These are phyloP conservation scores for Mycosphaerella sp. DNA, from an alignment of 2,329 filamentous ascomycete genomes.

Conservation along the genomic window DNA sequence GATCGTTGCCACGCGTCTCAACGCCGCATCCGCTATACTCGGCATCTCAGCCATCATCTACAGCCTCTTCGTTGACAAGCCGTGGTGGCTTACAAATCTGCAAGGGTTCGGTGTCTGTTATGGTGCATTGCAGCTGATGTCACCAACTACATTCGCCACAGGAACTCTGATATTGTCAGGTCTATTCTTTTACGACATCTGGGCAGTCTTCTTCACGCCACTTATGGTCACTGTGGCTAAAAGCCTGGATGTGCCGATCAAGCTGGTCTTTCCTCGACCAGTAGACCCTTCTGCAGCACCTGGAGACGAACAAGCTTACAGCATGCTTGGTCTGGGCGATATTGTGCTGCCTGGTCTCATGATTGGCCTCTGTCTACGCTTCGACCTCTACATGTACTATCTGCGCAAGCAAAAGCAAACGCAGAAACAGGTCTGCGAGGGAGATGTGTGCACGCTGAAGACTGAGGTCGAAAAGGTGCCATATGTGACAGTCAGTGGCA, in stretches of 20 bases:
- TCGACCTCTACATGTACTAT: slow-evolving; percentile 83
- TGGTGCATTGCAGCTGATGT: slow-evolving; percentile 70
- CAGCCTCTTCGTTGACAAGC: slow-evolving; percentile 55
- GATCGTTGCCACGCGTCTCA: slow-evolving; percentile 50
- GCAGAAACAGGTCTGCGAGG: slow-evolving; percentile 22
- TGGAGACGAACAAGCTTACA: slow-evolving; percentile 37
- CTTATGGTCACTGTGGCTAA: slow-evolving; percentile 86
- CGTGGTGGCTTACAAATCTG: slow-evolving; percentile 74
- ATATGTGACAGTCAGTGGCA: slow-evolving; percentile 52
- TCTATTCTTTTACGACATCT: slow-evolving; percentile 91
- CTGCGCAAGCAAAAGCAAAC: slow-evolving; percentile 54
- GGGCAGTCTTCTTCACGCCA: slow-evolving; percentile 84
- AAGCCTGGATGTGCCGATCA: slow-evolving; percentile 85
- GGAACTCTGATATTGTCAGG: slow-evolving; percentile 70
- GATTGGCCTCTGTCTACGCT: slow-evolving; percentile 80
- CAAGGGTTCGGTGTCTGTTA: slow-evolving; percentile 86
- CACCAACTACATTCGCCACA: slow-evolving; percentile 79
- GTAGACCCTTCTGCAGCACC: slow-evolving; percentile 28
- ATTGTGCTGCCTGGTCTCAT: slow-evolving; percentile 89
- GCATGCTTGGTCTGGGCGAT: slow-evolving; percentile 91
- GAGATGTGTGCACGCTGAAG: slow-evolving; percentile 12
- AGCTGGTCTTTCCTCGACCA: slow-evolving; percentile 74
- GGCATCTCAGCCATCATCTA: slow-evolving; percentile 56
- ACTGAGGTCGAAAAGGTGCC: slow-evolving; percentile 34
- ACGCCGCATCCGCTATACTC: slow-evolving; percentile 51